Percentiles rank a stretch among this genome's conserved stretches.
Evolutionary conservation across 805 yeast genomes (phyloP).

Genomic region (Hanseniaspora occidentalis): DNA sequence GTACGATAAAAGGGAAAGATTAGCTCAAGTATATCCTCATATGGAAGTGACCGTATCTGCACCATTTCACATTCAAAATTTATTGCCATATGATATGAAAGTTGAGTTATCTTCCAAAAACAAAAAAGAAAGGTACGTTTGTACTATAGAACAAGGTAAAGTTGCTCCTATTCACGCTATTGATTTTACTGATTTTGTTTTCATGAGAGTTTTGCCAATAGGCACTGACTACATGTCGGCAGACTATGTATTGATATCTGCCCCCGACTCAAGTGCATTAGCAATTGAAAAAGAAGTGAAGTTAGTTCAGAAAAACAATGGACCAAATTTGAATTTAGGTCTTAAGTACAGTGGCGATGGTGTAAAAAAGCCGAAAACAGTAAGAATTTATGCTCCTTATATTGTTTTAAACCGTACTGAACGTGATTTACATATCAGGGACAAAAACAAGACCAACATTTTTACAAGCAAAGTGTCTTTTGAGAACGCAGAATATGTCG

Average conservation of each 20-base stretch:
- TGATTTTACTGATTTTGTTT: constrained; percentile 32
- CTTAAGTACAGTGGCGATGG: constrained; percentile 48
- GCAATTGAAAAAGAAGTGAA: constrained; percentile 42
- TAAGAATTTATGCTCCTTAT: constrained; percentile 75
- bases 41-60: constrained; percentile 67
- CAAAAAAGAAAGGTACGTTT: constrained; percentile 53
- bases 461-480: constrained; percentile 6
- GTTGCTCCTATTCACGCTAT: constrained; percentile 72
- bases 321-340: constrained; percentile 52
- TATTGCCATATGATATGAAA: constrained; percentile 69
- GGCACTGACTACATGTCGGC: constrained; percentile 46
- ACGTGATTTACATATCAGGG: constrained; percentile 43
- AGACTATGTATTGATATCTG: constrained; percentile 49
- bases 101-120: constrained; percentile 71
- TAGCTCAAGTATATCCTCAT: constrained; percentile 71
- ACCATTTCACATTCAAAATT: constrained; percentile 74
- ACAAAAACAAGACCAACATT: constrained; percentile 29
- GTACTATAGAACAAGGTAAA: constrained; percentile 48
- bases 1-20: constrained; percentile 53
- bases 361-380: constrained; percentile 40
- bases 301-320: constrained; percentile 42
- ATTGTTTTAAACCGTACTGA: constrained; percentile 74
- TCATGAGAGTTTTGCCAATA: constrained; percentile 9
- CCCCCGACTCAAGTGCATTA: constrained; percentile 26
- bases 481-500: constrained; percentile 20